Evolutionary conservation across 2,329 filamentous ascomycete genomes (phyloP).

Genomic region (Periconia digitata): DNA sequence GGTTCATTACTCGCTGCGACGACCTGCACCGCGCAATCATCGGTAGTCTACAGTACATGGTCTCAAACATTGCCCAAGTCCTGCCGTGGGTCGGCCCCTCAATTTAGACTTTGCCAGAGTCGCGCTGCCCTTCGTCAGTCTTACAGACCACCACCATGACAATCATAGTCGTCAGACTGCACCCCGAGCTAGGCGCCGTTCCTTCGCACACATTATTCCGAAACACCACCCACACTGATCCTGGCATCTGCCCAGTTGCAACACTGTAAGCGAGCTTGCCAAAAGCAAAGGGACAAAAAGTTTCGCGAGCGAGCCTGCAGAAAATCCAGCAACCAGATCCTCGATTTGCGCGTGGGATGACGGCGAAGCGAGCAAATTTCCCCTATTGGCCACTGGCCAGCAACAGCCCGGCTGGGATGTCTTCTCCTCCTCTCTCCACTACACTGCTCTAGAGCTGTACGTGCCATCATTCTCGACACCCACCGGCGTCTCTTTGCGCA

Average conservation of each 20-base stretch:
- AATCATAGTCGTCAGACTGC: not conserved
- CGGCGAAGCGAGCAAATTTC: not conserved
- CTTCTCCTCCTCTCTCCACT: too few species aligned
- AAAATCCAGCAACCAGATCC: not conserved
- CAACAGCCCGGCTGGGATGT: too few species aligned
- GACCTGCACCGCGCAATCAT: not conserved
- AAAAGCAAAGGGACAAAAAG: not conserved
- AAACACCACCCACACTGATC: not conserved
- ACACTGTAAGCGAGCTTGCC: too few species aligned
- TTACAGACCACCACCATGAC: not conserved
- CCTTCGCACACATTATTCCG: not conserved
- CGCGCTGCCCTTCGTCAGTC: not conserved
- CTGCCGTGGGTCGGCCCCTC: not conserved
- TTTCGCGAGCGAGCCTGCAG: not conserved
- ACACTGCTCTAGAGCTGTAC: too few species aligned
- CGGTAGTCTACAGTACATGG: not conserved
- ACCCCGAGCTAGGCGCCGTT: not conserved
- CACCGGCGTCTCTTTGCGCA: not conserved
- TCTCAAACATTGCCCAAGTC: not conserved
- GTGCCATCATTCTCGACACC: too few species aligned
- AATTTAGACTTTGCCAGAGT: not conserved
- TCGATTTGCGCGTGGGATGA: not conserved
- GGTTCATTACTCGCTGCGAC: constrained; percentile 6
- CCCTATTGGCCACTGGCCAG: too few species aligned
- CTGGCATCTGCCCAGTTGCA: too few species aligned